These are phyloP conservation scores for Panaeolus papilionaceus DNA, from an alignment of 768 basidiomycete genomes.

Conservation along the genomic window DNA sequence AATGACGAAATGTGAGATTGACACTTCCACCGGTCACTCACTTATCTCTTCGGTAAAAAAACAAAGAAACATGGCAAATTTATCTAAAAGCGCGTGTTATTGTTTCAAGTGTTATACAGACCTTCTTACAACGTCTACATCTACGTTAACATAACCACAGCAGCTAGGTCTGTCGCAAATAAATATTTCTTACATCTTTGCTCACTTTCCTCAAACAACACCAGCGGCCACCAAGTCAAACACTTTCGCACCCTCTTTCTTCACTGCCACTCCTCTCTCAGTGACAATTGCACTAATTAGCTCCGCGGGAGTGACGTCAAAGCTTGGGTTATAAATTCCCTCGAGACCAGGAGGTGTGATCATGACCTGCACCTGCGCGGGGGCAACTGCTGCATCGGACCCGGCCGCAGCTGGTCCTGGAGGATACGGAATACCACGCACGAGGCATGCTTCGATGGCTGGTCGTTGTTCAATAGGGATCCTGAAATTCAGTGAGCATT, in stretches of 20 bases:
- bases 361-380: conserved; percentile 79
- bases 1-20: not conserved
- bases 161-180: not conserved
- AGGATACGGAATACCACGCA: conserved; percentile 80
- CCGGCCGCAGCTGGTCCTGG: conserved; percentile 30
- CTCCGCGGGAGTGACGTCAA: conserved; percentile 95
- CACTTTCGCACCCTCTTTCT: conserved; percentile 54
- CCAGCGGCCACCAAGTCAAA: conserved; percentile 64
- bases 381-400: conserved; percentile 39
- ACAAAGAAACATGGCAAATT: not conserved
- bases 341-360: conserved; percentile 74
- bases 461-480: conserved; percentile 97
- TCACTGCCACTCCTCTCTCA: conserved; percentile 91
- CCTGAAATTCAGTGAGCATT: conserved; percentile 31
- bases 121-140: not conserved
- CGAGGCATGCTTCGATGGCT: conserved; percentile 84
- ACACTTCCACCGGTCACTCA: not conserved
- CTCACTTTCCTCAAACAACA: conserved; percentile 45
- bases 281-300: conserved; percentile 95
- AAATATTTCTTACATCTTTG: not conserved
- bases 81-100: not conserved
- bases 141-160: not conserved
- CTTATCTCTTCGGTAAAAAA: not conserved
- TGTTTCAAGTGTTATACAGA: too few species aligned
- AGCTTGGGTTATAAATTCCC: conserved; percentile 90